Percentiles rank a stretch among this genome's conserved stretches.
Evolutionary conservation across 2,329 filamentous ascomycete genomes (phyloP).

Genomic region (Lachnellula suecica): DNA sequence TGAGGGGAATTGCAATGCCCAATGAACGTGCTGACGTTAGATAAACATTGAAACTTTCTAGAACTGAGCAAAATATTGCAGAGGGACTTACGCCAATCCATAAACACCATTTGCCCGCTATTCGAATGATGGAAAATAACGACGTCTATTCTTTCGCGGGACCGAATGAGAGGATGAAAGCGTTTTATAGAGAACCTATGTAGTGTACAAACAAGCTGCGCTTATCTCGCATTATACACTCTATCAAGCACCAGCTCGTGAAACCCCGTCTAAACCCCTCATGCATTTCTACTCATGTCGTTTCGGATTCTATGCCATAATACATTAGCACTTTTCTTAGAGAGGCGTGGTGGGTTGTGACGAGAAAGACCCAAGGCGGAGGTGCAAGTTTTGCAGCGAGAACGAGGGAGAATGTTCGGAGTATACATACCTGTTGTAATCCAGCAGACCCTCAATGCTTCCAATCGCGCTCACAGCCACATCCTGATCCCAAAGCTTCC

Average conservation of each 20-base stretch:
- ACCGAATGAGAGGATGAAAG: neutral
- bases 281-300: slow-evolving; percentile 80
- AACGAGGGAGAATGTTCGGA: neutral
- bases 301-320: slow-evolving; percentile 54
- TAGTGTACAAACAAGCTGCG: slow-evolving; percentile 32
- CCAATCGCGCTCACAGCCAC: slow-evolving; percentile 92
- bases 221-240: slow-evolving; percentile 34
- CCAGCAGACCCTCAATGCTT: slow-evolving; percentile 71
- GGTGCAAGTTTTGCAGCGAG: too few relatives aligned
- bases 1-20: too few relatives aligned
- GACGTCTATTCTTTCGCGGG: neutral
- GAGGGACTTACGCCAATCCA: too few relatives aligned
- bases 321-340: neutral
- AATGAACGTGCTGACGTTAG: too few relatives aligned
- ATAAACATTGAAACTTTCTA: too few relatives aligned
- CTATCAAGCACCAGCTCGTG: slow-evolving; percentile 22
- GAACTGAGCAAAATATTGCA: too few relatives aligned
- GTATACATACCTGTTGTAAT: slow-evolving; percentile 9
- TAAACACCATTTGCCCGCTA: neutral
- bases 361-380: too few relatives aligned
- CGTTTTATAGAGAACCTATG: slow-evolving; percentile 30
- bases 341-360: too few relatives aligned
- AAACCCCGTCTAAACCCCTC: slow-evolving; percentile 20
- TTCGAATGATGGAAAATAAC: neutral
- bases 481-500: slow-evolving; percentile 97